Evolutionary conservation across 495 filamentous ascomycete species (phyloP).

Genomic region (Aspergillus panamensis): DNA sequence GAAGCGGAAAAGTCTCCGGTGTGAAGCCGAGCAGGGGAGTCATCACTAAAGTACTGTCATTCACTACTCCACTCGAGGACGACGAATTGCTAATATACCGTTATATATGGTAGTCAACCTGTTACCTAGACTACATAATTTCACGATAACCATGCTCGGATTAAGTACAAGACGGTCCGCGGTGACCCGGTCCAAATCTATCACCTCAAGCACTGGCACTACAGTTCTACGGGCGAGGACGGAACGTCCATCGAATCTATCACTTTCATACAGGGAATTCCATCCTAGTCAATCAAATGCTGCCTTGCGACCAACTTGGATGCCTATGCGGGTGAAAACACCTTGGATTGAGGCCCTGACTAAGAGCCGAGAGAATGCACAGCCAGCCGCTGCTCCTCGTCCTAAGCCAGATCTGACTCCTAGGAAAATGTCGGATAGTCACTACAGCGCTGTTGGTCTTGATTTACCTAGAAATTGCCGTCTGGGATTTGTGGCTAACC

Average conservation of each 20-base stretch:
- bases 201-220: slow-evolving; percentile 3
- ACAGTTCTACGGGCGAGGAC: slow-evolving; percentile 6
- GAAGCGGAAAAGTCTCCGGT: slow-evolving; percentile 15
- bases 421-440: slow-evolving; percentile 64
- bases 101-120: not conserved
- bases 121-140: not conserved
- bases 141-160: slow-evolving; percentile 16
- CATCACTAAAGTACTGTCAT: not conserved
- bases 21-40: slow-evolving; percentile 5
- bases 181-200: slow-evolving; percentile 15
- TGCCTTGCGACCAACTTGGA: slow-evolving; percentile 36
- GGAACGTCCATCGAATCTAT: not conserved
- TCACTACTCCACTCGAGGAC: not conserved
- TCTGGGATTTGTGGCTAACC: slow-evolving; percentile 13
- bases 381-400: slow-evolving; percentile 29
- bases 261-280: slow-evolving; percentile 22
- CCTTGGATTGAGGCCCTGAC: slow-evolving; percentile 69
- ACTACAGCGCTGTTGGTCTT: slow-evolving; percentile 54
- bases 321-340: slow-evolving; percentile 57
- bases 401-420: slow-evolving; percentile 51
- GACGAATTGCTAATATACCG: not conserved
- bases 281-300: slow-evolving; percentile 29
- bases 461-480: not conserved
- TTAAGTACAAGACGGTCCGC: slow-evolving; percentile 21
- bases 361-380: slow-evolving; percentile 45